These are phyloP conservation scores for Flaveria floridana DNA, from an alignment of 140 eudicot species.

Conservation along the genomic window DNA sequence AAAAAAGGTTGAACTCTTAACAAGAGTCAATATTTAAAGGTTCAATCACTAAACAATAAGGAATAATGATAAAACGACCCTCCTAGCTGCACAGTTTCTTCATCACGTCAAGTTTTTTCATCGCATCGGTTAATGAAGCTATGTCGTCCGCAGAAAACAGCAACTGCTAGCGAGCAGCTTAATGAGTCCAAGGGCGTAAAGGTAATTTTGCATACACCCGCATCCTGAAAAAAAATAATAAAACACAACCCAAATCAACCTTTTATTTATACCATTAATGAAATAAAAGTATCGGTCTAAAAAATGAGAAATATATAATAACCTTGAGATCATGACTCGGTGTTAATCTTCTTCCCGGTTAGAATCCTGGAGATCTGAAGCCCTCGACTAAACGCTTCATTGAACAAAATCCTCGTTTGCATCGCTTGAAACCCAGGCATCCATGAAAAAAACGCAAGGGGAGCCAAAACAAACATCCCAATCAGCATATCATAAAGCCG, in stretches of 20 bases:
- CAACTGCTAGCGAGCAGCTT: constrained; percentile 15
- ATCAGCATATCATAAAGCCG: constrained; percentile 78
- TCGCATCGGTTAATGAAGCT: background rate
- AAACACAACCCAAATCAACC: constrained; percentile 12
- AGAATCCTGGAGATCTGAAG: constrained; percentile 83
- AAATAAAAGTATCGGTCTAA: background rate
- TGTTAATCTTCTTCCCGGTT: constrained; percentile 64
- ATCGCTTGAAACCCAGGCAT: constrained; percentile 97
- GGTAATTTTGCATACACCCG: background rate
- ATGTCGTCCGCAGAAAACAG: background rate
- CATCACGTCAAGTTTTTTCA: constrained; percentile 21
- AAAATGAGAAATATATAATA: background rate
- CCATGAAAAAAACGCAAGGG: constrained; percentile 87
- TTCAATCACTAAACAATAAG: constrained; percentile 4
- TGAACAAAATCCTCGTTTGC: constrained; percentile 92
- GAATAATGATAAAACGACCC: constrained; percentile 15
- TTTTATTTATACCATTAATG: background rate
- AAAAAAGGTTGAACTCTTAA: background rate
- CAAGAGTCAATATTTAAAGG: background rate
- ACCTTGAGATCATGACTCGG: constrained; percentile 49
- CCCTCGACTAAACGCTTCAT: constrained; percentile 90
- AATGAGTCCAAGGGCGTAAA: constrained; percentile 1
- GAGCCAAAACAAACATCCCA: constrained; percentile 76
- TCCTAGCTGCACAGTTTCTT: background rate
- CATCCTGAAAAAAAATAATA: constrained; percentile 20